Evolutionary conservation across 441 rosid genomes (phyloP).

Genomic region (Eugenia klotzschiana): DNA sequence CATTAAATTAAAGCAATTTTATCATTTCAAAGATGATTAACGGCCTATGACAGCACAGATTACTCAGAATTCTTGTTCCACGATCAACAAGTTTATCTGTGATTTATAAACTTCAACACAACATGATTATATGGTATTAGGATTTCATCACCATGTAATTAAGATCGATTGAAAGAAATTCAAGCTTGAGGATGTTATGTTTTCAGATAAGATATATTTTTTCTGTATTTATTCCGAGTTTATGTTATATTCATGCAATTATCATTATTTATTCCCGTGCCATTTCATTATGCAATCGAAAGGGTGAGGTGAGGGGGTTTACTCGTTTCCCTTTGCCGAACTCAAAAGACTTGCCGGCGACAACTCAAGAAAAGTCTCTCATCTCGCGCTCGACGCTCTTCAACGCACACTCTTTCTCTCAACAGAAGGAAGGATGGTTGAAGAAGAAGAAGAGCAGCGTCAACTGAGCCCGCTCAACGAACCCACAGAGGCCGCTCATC

Average conservation of each 20-base stretch:
- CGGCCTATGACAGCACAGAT: accelerated
- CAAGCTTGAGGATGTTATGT: background rate
- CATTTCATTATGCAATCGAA: background rate
- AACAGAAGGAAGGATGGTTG: background rate
- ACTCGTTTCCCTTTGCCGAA: background rate
- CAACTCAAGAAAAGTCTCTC: background rate
- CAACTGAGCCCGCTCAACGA: conserved; percentile 7
- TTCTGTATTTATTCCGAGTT: background rate
- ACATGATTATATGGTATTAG: background rate
- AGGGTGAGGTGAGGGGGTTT: background rate
- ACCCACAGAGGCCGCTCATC: conserved; percentile 3
- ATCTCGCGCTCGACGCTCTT: background rate
- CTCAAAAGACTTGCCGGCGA: background rate
- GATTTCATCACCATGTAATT: background rate
- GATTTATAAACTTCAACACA: background rate
- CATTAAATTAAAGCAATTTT: too few species aligned
- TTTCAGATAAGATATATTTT: background rate
- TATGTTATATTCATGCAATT: background rate
- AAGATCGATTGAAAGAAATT: background rate
- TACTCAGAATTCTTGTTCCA: background rate
- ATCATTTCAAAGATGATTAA: background rate
- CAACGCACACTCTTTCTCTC: background rate
- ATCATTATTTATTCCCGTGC: background rate
- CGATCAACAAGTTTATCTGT: background rate
- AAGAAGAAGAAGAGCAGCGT: conserved; percentile 24